Evolutionary conservation across 768 basidiomycete species (phyloP), one percentile per base, ranked within the genome.

Genomic region (Suillus tomentosus): DNA sequence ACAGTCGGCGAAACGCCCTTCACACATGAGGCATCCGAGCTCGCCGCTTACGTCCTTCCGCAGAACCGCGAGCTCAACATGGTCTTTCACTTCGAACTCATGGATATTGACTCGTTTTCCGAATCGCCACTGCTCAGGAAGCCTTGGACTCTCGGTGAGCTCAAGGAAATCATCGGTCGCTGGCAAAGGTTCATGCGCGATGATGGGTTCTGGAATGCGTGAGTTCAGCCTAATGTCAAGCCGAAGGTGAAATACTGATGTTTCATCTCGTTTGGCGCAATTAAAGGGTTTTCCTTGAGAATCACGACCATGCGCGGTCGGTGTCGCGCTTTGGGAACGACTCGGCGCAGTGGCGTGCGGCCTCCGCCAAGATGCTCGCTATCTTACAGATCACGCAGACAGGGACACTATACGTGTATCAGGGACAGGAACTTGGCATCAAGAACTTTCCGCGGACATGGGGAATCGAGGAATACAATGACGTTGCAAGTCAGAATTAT

Each of bases 401-500:
- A 11, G 90, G 91, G 8, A 90, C 90, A n/a, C 75, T 87, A 65
- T 92, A 87, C 71, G 79, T 93, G 15, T 92, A 87, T 71, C 89
- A 92, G 76, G 91, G 54, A 6, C 36, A 37, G 36, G 36, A 37
- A 37, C 36, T 37, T 37, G 36, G 36, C 36, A 1, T 37, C 36
- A 37, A 37, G 36, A 37, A 37, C 36, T 37, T 37, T 1, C 36
- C 36, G 10, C 36, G 36, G 36, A 37, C 36, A 37, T 37, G 36
- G 36, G 36, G 9, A 8, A 37, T 37, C 10, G 36, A 37, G 36
- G 36, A 37, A 37, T 37, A 37, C 10, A 37, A 37, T 10, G 36
- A 37, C 36, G 36, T 37, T 2, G 36, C 36, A 10, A 37, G 10
- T 37, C 36, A 37, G 3, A 37, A 37, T 37, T 37, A 37, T 0